phyloP scores from a whole-genome alignment of 805 yeast genomes.

The Middelhovenomyces tepae region DNA sequence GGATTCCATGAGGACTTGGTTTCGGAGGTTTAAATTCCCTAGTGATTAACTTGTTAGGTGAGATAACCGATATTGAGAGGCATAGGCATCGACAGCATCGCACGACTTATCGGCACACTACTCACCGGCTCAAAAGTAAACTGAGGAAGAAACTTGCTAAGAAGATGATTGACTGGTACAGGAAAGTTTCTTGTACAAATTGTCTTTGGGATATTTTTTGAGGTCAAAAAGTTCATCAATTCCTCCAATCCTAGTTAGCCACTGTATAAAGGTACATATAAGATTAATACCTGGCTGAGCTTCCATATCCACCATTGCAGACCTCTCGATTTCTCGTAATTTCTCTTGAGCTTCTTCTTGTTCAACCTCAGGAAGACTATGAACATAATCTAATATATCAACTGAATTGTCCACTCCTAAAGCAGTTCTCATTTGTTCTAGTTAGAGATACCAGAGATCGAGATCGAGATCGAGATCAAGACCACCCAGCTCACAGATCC shows the following conservation, averaged over 20 bases:
- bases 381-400: constrained; percentile 49
- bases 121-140: constrained; percentile 37
- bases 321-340: constrained; percentile 46
- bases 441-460: constrained; percentile 9
- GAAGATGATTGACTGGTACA: constrained; percentile 46
- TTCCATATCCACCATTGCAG: constrained; percentile 51
- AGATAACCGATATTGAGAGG: neutral
- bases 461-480: too few relatives aligned
- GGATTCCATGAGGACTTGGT: constrained; percentile 56
- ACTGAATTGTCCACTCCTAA: constrained; percentile 38
- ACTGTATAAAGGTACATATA: neutral
- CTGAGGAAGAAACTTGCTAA: constrained; percentile 35
- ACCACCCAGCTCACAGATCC: neutral
- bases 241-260: constrained; percentile 33
- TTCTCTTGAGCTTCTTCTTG: constrained; percentile 37
- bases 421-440: constrained; percentile 51
- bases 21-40: constrained; percentile 60
- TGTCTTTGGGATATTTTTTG: constrained; percentile 34
- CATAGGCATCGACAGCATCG: constrained; percentile 1
- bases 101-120: neutral
- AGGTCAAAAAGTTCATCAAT: constrained; percentile 30
- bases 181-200: constrained; percentile 57
- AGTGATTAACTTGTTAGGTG: constrained; percentile 35
- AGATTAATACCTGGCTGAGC: constrained; percentile 27
- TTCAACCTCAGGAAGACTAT: constrained; percentile 32